A percentile compares a stretch with the other conserved stretches of the same genome.
Evolutionary conservation across 2,329 filamentous ascomycete species (phyloP).

Genomic region (Colletotrichum godetiae): DNA sequence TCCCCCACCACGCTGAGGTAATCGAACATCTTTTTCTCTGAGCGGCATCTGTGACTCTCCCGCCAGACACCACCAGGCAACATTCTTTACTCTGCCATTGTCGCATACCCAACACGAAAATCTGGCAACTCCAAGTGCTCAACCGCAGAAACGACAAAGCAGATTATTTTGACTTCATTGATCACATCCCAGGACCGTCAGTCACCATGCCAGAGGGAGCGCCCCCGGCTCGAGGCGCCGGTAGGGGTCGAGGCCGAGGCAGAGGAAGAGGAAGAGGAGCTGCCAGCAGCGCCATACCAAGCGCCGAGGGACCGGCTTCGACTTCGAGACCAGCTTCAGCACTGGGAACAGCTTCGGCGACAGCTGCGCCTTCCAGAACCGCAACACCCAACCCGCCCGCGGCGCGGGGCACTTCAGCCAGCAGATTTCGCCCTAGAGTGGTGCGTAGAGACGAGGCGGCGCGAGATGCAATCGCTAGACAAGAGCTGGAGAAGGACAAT

Average conservation of each 20-base stretch:
- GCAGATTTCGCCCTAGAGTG: slow-evolving; percentile 60
- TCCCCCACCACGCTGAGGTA: slow-evolving; percentile 29
- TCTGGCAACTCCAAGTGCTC: background rate
- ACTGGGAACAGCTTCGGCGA: slow-evolving; percentile 3
- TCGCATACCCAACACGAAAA: background rate
- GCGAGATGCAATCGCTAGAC: slow-evolving; percentile 57
- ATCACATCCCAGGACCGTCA: background rate
- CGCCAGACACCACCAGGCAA: background rate
- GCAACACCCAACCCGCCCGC: slow-evolving; percentile 45
- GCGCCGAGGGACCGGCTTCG: slow-evolving; percentile 14
- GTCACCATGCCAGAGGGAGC: slow-evolving; percentile 30
- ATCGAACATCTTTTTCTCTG: slow-evolving; percentile 21
- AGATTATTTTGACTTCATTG: background rate
- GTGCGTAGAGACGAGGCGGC: slow-evolving; percentile 62
- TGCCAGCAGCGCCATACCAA: slow-evolving; percentile 18
- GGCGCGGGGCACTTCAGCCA: slow-evolving; percentile 48
- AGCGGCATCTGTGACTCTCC: slow-evolving; percentile 8
- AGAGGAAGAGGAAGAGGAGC: slow-evolving; percentile 31
- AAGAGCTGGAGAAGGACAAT: slow-evolving; percentile 55
- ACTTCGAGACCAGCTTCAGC: slow-evolving; percentile 19
- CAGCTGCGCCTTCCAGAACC: slow-evolving; percentile 31
- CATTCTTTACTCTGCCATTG: background rate
- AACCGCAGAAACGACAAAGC: background rate
- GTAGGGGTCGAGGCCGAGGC: slow-evolving; percentile 35
- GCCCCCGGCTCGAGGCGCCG: slow-evolving; percentile 31